Conservation (phyloP, 2,329 filamentous ascomycete genomes). For the Diaporthe amygdali region DNA sequence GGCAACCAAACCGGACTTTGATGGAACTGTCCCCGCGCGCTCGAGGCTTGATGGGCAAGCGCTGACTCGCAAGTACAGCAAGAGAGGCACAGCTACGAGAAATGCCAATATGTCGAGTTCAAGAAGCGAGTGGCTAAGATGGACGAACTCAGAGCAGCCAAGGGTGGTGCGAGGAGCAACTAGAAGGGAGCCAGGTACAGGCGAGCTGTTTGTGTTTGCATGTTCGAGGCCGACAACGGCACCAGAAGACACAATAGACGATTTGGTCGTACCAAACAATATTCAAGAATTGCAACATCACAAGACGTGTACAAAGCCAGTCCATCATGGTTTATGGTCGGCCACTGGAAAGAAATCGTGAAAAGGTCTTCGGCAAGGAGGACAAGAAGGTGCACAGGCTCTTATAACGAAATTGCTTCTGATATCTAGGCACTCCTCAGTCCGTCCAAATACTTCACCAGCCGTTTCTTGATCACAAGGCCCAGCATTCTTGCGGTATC, state of each 20-base stretch:
- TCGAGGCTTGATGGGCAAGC: background rate
- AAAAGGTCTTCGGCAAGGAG: background rate
- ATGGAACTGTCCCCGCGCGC: background rate
- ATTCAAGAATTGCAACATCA: background rate
- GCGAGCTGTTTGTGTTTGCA: slow-evolving; percentile 30
- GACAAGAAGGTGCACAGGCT: background rate
- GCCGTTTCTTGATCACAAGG: slow-evolving; percentile 62
- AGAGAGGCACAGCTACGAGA: slow-evolving; percentile 97
- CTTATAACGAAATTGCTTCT: background rate
- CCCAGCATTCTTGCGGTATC: slow-evolving; percentile 55
- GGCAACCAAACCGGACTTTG: background rate
- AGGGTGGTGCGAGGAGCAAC: slow-evolving; percentile 86
- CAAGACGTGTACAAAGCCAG: background rate
- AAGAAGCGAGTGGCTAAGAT: slow-evolving; percentile 99
- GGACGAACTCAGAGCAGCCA: slow-evolving; percentile 89
- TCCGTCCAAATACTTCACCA: slow-evolving; percentile 57
- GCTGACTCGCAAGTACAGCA: slow-evolving; percentile 59
- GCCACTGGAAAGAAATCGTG: background rate
- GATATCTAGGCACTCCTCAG: background rate
- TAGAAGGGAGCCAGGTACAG: slow-evolving; percentile 40
- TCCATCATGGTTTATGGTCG: too few species aligned
- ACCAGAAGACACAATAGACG: slow-evolving; percentile 1
- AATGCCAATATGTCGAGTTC: slow-evolving; percentile 99
- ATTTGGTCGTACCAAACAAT: background rate
- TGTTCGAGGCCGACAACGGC: slow-evolving; percentile 18